Evolutionary conservation across 768 basidiomycete genomes (phyloP), one percentile per base, ranked within the genome.

Genomic region (Ramaria sp.): DNA sequence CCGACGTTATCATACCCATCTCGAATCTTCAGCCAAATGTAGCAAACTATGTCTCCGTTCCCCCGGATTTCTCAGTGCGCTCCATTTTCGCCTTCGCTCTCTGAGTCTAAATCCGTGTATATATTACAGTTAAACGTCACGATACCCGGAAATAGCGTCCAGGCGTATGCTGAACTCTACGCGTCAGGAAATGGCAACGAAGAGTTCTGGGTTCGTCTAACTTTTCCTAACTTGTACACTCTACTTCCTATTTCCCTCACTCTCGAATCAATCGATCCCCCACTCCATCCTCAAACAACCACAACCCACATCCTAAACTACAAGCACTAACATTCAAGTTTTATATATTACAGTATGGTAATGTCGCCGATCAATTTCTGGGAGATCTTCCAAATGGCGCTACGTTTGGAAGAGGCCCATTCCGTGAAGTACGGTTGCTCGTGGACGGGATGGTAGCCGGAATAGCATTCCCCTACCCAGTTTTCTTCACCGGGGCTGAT

Each of bases 41-140:
- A 8, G 83, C 81, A n/a, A 77, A 82, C 56, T 77, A 82, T n/a
- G 83, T 81, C 5, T 83, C 82, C 32, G 83, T 88, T 2, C 87
- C 87, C 24, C 85, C 86, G 4, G 72, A 70, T 2, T 85, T 87
- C 60, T 83, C 83, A 12, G 85, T 87, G 61, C 3, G 56, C 18
- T 16, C 20, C 5, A n/a, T 34, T 34, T 18, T 36, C 27, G 12
- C n/a, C 24, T 24, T 10, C 45, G 22, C 16, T 39, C 18, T 12
- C 9, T 18, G 48, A 12, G 37, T 42, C 5, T 20, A 28, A 15
- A 28, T 18, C 18, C 39, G 8, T 47, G 12, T 32, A n/a, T 50
- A 16, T 7, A 3, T 39, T 38, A 22, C 53, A 86, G 86, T 63
- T 79, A 52, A 81, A 82, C 53, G 73, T 88, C 1, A 87, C 81